Percentiles rank a stretch among this genome's conserved stretches.
Conservation (phyloP, 2,329 filamentous ascomycete genomes). For the Blumeria graminis region DNA sequence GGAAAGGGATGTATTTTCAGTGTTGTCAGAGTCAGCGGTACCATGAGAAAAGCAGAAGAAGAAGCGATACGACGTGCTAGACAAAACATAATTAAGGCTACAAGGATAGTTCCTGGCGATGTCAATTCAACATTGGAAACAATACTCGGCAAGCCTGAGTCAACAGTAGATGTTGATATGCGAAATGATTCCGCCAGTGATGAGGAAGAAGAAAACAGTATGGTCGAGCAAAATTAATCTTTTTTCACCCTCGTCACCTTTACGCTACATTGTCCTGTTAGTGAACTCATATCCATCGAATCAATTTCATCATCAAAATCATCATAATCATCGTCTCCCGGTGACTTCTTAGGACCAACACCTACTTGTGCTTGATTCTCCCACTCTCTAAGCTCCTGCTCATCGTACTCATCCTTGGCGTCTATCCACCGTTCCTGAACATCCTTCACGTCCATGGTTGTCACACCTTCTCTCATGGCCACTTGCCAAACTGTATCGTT, state of each 20-base stretch:
- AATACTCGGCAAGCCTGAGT: constrained; percentile 16
- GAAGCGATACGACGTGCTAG: constrained; percentile 64
- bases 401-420: constrained; percentile 67
- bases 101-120: constrained; percentile 22
- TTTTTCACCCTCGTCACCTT: constrained; percentile 40
- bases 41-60: constrained; percentile 76
- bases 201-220: constrained; percentile 22
- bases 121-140: constrained; percentile 17
- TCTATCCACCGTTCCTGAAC: constrained; percentile 94
- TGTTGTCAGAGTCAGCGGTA: constrained; percentile 73
- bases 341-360: too few species aligned
- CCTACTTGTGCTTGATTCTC: constrained; percentile 43
- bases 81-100: constrained; percentile 42
- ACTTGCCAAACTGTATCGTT: constrained; percentile 97
- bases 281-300: constrained; percentile 19
- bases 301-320: constrained; percentile 22
- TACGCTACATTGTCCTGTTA: constrained; percentile 37
- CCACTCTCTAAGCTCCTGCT: constrained; percentile 47
- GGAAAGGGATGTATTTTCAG: constrained; percentile 51
- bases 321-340: constrained; percentile 17
- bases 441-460: constrained; percentile 59
- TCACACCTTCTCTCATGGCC: constrained; percentile 57
- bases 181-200: constrained; percentile 7
- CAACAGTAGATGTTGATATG: not conserved
- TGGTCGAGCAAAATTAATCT: constrained; percentile 21